A percentile compares a stretch with the other conserved stretches of the same genome.
Evolutionary conservation across 2,329 filamentous ascomycete species (phyloP).

Genomic region (Aureobasidium sp.): DNA sequence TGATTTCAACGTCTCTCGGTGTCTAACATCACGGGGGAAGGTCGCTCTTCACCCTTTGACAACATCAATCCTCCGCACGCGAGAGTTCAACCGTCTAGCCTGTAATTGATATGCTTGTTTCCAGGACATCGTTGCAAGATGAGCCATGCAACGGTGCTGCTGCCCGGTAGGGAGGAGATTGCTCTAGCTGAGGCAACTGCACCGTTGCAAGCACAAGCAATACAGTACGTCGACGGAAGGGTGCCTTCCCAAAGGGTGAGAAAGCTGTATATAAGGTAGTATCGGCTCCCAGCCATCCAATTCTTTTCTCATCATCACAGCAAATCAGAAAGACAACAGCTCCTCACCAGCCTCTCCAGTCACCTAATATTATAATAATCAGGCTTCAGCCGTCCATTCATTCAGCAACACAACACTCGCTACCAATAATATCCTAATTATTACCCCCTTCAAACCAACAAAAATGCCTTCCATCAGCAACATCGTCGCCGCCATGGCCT

Average conservation of each 20-base stretch:
- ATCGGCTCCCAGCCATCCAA: slow-evolving; percentile 8
- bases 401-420: slow-evolving; percentile 13
- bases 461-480: slow-evolving; percentile 16
- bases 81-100: slow-evolving; percentile 8
- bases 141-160: slow-evolving; percentile 5
- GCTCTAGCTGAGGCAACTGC: background rate
- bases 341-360: slow-evolving; percentile 14
- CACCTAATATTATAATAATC: slow-evolving; percentile 15
- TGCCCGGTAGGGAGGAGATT: slow-evolving; percentile 15
- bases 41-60: background rate
- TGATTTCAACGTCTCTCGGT: background rate
- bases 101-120: slow-evolving; percentile 11
- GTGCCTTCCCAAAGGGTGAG: background rate
- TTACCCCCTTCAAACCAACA: slow-evolving; percentile 11
- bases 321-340: slow-evolving; percentile 14
- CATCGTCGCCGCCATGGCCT: slow-evolving; percentile 8
- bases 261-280: slow-evolving; percentile 10
- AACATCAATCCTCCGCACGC: background rate
- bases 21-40: background rate
- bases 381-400: slow-evolving; percentile 16
- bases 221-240: background rate
- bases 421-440: slow-evolving; percentile 13
- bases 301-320: slow-evolving; percentile 14
- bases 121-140: slow-evolving; percentile 10
- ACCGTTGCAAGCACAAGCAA: slow-evolving; percentile 2